Percentiles rank a stretch among this genome's conserved stretches.
Evolutionary conservation across 1,284 basidiomycete genomes (phyloP).

Genomic region (Papiliotrema nemorosa): DNA sequence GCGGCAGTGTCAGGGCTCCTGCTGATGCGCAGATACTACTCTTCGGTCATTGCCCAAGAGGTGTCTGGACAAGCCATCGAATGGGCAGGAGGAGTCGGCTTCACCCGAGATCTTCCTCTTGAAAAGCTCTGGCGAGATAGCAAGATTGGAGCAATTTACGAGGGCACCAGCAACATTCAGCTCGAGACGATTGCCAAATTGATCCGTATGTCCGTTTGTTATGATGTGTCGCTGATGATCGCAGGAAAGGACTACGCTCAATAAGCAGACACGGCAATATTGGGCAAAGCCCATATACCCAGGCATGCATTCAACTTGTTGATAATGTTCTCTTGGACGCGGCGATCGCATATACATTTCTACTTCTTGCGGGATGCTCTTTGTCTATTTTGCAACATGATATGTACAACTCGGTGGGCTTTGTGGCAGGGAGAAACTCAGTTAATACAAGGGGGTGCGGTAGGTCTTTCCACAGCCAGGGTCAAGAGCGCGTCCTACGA

Average conservation of each 20-base stretch:
- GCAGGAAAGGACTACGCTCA: constrained; percentile 8
- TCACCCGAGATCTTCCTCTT: constrained; percentile 89
- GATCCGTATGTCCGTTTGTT: constrained; percentile 49
- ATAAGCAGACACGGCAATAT: not conserved
- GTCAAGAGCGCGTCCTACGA: not conserved
- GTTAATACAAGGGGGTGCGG: too few relatives aligned
- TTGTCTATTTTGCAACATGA: too few relatives aligned
- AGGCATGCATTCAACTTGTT: not conserved
- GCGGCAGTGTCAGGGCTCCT: constrained; percentile 17
- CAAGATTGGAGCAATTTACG: constrained; percentile 65
- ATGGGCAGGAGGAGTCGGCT: constrained; percentile 94
- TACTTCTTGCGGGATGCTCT: too few relatives aligned
- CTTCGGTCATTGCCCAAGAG: constrained; percentile 81
- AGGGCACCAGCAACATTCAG: constrained; percentile 84
- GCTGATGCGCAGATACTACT: constrained; percentile 57
- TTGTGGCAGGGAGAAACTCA: too few relatives aligned
- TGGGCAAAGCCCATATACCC: too few relatives aligned
- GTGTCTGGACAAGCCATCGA: constrained; percentile 89
- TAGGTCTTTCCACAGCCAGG: too few relatives aligned
- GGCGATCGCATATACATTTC: not conserved
- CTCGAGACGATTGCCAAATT: constrained; percentile 93
- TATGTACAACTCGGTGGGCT: too few relatives aligned
- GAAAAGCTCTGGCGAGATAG: constrained; percentile 95
- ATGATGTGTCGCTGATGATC: not conserved
- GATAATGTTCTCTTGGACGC: not conserved